These are phyloP conservation scores for Phytophthora chlamydospora DNA, from an alignment of 352 stramenopile genomes.

Conservation along the genomic window DNA sequence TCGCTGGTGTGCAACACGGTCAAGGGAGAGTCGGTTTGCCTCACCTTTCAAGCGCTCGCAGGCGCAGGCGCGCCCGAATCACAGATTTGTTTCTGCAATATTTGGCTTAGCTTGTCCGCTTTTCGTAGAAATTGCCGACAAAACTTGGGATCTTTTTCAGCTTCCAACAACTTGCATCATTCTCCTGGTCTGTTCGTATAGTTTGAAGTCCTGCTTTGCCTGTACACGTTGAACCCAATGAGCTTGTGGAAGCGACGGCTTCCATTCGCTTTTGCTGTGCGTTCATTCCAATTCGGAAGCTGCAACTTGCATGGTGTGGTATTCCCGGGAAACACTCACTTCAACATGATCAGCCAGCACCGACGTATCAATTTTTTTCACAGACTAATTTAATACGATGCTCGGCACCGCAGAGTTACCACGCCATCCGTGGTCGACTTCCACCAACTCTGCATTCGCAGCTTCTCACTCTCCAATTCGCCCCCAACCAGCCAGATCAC, in stretches of 20 bases:
- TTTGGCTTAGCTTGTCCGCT: too few species aligned
- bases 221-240: too few species aligned
- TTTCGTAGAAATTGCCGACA: too few species aligned
- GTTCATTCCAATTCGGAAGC: too few species aligned
- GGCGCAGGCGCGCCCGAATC: slow-evolving; percentile 11
- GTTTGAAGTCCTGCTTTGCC: too few species aligned
- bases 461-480: slow-evolving; percentile 1
- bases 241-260: too few species aligned
- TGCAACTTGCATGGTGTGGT: slow-evolving; percentile 5
- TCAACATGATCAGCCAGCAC: slow-evolving; percentile 28
- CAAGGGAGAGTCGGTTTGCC: slow-evolving; percentile 18
- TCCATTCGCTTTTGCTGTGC: too few species aligned
- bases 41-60: slow-evolving; percentile 10
- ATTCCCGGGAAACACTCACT: slow-evolving; percentile 7
- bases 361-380: not conserved
- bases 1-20: slow-evolving; percentile 18
- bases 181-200: too few species aligned
- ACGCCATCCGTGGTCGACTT: slow-evolving; percentile 15
- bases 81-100: not conserved
- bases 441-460: slow-evolving; percentile 3
- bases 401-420: slow-evolving; percentile 14
- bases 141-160: too few species aligned
- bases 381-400: slow-evolving; percentile 21
- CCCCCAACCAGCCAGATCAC: not conserved
- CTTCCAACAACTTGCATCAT: too few species aligned